Evolutionary conservation across 768 basidiomycete genomes (phyloP).

Genomic region (Psilocybe tampanensis): DNA sequence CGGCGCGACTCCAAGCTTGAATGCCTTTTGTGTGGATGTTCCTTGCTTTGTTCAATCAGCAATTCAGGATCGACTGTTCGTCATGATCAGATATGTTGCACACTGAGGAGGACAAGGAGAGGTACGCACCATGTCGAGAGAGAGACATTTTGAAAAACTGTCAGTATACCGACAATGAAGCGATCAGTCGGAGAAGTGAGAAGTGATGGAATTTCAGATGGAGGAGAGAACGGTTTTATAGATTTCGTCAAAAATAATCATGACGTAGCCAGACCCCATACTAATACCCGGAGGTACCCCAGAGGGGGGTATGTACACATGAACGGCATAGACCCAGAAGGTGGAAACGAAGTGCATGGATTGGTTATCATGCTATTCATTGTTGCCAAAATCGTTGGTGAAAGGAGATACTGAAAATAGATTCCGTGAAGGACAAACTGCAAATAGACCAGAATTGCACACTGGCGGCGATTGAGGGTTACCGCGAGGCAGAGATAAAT

Average conservation of each 20-base stretch:
- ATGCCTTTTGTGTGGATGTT: slow-evolving; percentile 42
- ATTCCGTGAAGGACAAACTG: background rate
- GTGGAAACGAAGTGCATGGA: background rate
- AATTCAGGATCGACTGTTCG: slow-evolving; percentile 49
- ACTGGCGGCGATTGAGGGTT: background rate
- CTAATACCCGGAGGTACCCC: background rate
- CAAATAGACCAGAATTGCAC: slow-evolving; percentile 1
- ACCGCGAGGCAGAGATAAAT: background rate
- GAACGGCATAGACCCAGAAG: background rate
- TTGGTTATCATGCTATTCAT: background rate
- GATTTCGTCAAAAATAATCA: background rate
- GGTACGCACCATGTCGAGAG: slow-evolving; percentile 38
- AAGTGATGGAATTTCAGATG: background rate
- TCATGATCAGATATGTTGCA: background rate
- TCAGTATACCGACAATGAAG: background rate
- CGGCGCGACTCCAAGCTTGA: slow-evolving; percentile 25
- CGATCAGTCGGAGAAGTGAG: background rate
- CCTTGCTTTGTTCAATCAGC: slow-evolving; percentile 43
- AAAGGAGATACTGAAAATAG: background rate
- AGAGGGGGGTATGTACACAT: background rate
- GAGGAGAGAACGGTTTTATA: background rate
- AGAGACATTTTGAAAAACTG: slow-evolving; percentile 31
- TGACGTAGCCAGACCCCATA: background rate
- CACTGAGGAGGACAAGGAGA: background rate
- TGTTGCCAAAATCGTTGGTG: background rate